These are phyloP conservation scores for Sphenostylis stenocarpa DNA, from an alignment of 306 rosid species.

Conservation along the genomic window DNA sequence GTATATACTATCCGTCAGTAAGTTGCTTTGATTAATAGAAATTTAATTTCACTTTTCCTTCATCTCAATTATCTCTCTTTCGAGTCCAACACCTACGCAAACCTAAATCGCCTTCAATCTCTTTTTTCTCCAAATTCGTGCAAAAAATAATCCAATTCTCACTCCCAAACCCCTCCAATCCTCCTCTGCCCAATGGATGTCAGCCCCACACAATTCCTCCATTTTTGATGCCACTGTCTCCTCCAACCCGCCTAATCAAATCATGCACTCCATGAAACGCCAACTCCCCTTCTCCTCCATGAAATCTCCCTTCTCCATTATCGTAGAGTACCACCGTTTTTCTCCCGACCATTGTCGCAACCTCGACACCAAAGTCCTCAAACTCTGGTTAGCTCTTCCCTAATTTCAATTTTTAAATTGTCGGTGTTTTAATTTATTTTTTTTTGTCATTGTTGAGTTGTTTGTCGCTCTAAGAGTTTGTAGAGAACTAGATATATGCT, in stretches of 20 bases:
- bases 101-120: no score
- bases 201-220: conserved; percentile 54
- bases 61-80: no score
- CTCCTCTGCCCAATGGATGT: conserved; percentile 53
- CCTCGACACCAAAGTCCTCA: conserved; percentile 59
- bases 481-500: conserved; percentile 49
- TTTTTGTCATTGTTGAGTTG: not conserved
- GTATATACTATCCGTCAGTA: no score
- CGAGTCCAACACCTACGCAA: no score
- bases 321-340: conserved; percentile 84
- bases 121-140: no score
- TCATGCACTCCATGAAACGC: conserved; percentile 64
- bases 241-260: conserved; percentile 51
- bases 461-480: not conserved
- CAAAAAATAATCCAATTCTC: no score
- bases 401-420: not conserved
- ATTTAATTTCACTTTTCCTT: no score
- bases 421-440: not conserved
- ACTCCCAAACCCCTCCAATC: not conserved
- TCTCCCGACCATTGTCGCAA: conserved; percentile 52
- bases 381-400: conserved; percentile 52
- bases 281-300: conserved; percentile 74
- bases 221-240: conserved; percentile 44
- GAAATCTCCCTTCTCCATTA: conserved; percentile 72
- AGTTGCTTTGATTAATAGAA: no score